Base-by-base conservation (phyloP, 2,329 filamentous ascomycete genomes). In the Sarocladium strictum region DNA sequence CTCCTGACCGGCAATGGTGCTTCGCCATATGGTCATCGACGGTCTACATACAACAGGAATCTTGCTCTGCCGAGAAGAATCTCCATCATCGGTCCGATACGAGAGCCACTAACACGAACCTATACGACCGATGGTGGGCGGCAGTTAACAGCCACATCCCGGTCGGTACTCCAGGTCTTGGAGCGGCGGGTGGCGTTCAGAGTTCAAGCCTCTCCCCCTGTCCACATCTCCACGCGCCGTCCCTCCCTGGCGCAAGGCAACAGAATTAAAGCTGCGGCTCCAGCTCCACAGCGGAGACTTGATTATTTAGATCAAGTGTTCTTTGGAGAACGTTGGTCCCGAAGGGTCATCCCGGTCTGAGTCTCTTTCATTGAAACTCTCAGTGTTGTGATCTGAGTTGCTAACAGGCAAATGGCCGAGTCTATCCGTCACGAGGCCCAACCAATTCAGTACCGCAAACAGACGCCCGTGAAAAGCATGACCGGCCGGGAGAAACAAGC, bases 201-300 rank as follows among this genome's bases (percentile, higher is more conserved):
- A 40, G 14, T n/a, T 5, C 6, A 6, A 15, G 35, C 9, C 35
- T 6, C 35, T 15, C 23, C 43, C 43, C 43, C 26, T 49, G 43
- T 49, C 43, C 23, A 15, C 26, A 15, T 49, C 43, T 32, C 43
- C 43, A 49, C 43, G 47, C 40, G 40, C 40, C 40, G 17, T 21
- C 21, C 10, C 17, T 15, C 19, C 47, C 47, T 33, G 47, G 47
- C 47, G 26, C 27, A 51, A 51, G 47, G 47, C 47, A 51, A 17
- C 47, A 51, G 47, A 51, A 51, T 51, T 35, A 51, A 51, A 51
- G 27, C 27, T 51, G 47, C 27, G 27, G 27, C 15, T 51, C 47
- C 11, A 33, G 17, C n/a, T 35, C 47, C 26, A 33, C 47, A 35
- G 47, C 47, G 47, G 27, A 35, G 47, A 32, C 43, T n/a, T n/a